Evolutionary conservation across 2,329 filamentous ascomycete species (phyloP), one percentile per base, ranked within the genome.

Genomic region (Phyllosticta citribraziliensis): DNA sequence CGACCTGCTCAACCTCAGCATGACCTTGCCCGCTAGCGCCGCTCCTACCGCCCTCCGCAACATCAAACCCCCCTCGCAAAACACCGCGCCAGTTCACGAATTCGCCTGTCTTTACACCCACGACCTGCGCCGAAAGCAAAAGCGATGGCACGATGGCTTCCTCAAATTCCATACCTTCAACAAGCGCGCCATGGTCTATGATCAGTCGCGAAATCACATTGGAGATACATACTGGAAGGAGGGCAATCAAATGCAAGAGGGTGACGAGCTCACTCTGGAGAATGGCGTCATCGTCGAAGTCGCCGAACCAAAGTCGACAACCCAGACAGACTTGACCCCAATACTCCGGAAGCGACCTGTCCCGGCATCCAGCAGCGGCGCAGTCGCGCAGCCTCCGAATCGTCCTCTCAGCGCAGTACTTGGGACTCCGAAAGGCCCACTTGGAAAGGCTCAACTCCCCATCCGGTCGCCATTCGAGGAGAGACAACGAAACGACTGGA

Each of bases 141-240:
- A 97, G 72, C 81, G 89, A 63, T 97, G 92, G 92, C 90, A 96
- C 69, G 92, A 97, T 86, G 92, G 93, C 40, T 85, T 85, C 57
- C 82, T 97, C 64, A 88, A 88, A 65, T 96, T 88, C 65, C 92
- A 97, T 70, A 88, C 88, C 0, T 96, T 96, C 82, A 97, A 97
- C 76, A 89, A 86, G 70, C 85, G 90, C 4, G 79, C 94, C 63
- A 95, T 97, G 89, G 89, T 95, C 6, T 93, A 94, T 68, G 91
- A 96, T 72, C 85, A 89, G 55, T 79, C 83, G 2, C 85, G 88
- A 0, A 90, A 92, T 70, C 90, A 87, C 65, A 82, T 97, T 27
- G 92, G 91, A 2, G 92, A 96, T 71, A 84, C 85, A 33, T 90
- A 96, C 74, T 94, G 89, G 86, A 84, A 85, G 52, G 81, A 85